Conservation (phyloP, 1,284 basidiomycete species). For the Ceratobasidium sp. region DNA sequence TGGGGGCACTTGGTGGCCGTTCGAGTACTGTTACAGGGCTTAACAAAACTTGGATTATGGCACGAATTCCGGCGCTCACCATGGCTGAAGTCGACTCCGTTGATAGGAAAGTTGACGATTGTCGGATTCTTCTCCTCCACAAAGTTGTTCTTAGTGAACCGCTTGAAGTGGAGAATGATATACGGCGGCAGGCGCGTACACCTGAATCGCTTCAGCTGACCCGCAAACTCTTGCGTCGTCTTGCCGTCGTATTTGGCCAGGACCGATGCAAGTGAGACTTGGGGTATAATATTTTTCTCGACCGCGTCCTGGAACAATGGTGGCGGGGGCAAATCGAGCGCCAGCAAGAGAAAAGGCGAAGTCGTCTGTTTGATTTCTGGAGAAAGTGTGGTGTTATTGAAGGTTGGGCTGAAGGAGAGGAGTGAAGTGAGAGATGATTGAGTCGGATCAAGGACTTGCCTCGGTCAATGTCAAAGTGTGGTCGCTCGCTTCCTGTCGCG, state of each 20-base stretch:
- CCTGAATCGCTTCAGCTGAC: slow-evolving; percentile 88
- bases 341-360: slow-evolving; percentile 94
- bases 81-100: slow-evolving; percentile 88
- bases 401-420: slow-evolving; percentile 43
- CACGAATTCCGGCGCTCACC: slow-evolving; percentile 64
- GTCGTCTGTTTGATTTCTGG: slow-evolving; percentile 84
- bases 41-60: slow-evolving; percentile 11
- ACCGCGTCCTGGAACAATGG: slow-evolving; percentile 95
- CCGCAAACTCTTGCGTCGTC: slow-evolving; percentile 88
- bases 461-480: slow-evolving; percentile 89
- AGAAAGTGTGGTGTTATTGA: slow-evolving; percentile 28
- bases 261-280: slow-evolving; percentile 90
- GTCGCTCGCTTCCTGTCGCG: slow-evolving; percentile 72
- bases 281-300: slow-evolving; percentile 98
- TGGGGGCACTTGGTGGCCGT: slow-evolving; percentile 59
- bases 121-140: slow-evolving; percentile 99
- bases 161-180: slow-evolving; percentile 93
- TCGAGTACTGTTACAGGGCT: slow-evolving; percentile 70
- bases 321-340: slow-evolving; percentile 93
- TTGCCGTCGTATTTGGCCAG: slow-evolving; percentile 96
- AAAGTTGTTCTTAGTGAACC: slow-evolving; percentile 98
- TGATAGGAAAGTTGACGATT: slow-evolving; percentile 95
- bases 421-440: slow-evolving; percentile 22
- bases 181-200: slow-evolving; percentile 88
- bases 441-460: slow-evolving; percentile 57